A percentile compares a stretch with the other conserved stretches of the same genome.
phyloP scores from a whole-genome alignment of 768 basidiomycete genomes.

The Rubroboletus pulcherrimus region DNA sequence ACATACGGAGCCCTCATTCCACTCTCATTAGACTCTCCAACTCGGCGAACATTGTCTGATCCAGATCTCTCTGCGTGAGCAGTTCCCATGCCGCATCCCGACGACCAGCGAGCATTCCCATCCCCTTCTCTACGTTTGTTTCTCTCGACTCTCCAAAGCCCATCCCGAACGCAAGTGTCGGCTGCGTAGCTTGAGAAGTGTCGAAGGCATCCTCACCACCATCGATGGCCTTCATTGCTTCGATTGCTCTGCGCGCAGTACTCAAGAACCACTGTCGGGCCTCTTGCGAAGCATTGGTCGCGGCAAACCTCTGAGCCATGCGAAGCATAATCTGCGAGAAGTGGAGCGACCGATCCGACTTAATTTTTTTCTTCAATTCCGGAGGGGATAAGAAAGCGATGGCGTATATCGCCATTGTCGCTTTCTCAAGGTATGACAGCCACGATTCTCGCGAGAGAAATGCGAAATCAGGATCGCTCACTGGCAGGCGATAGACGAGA shows the following conservation, averaged over 20 bases:
- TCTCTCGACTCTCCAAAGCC: slow-evolving; percentile 76
- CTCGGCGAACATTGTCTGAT: slow-evolving; percentile 72
- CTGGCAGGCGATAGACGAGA: slow-evolving; percentile 80
- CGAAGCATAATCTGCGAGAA: slow-evolving; percentile 69
- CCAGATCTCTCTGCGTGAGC: slow-evolving; percentile 68
- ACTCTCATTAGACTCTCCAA: slow-evolving; percentile 75
- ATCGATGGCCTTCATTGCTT: slow-evolving; percentile 76
- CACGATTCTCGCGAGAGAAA: slow-evolving; percentile 61
- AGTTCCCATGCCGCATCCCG: slow-evolving; percentile 70
- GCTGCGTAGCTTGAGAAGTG: slow-evolving; percentile 51
- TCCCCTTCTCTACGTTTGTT: slow-evolving; percentile 61
- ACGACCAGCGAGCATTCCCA: slow-evolving; percentile 69
- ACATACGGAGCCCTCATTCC: slow-evolving; percentile 36
- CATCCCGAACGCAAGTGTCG: slow-evolving; percentile 79
- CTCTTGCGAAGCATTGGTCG: slow-evolving; percentile 44
- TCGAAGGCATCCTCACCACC: slow-evolving; percentile 74
- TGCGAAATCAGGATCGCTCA: slow-evolving; percentile 72
- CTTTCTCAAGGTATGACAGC: slow-evolving; percentile 77
- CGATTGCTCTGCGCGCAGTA: slow-evolving; percentile 63
- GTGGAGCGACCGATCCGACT: slow-evolving; percentile 60
- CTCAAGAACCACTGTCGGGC: slow-evolving; percentile 50
- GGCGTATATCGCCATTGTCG: slow-evolving; percentile 79
- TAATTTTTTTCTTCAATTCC: slow-evolving; percentile 66
- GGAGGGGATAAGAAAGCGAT: slow-evolving; percentile 81
- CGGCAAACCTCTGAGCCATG: slow-evolving; percentile 62